Conservation (phyloP, 768 basidiomycete species). For the Amyloporia xantha region DNA sequence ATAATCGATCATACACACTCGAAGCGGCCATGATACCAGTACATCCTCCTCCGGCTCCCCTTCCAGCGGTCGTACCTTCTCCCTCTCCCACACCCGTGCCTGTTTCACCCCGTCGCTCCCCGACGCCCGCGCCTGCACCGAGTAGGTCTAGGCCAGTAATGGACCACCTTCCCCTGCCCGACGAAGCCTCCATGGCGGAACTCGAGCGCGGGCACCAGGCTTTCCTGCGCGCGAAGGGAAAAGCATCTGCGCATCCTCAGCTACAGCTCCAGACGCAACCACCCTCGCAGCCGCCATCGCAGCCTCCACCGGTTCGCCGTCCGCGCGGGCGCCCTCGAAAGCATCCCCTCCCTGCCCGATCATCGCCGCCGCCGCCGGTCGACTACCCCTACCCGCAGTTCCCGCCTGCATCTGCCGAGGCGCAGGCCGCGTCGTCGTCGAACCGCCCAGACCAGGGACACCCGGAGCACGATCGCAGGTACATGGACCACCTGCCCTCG, state of each 20-base stretch:
- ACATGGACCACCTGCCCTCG: no score
- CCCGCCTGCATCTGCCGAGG: background rate
- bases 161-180: slow-evolving; percentile 5
- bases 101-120: background rate
- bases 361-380: slow-evolving; percentile 8
- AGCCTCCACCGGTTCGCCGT: slow-evolving; percentile 5
- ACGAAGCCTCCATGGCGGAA: slow-evolving; percentile 2
- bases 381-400: slow-evolving; percentile 15
- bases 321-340: slow-evolving; percentile 18
- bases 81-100: background rate
- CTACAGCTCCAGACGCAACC: background rate
- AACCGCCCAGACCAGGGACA: background rate
- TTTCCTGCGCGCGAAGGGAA: no score
- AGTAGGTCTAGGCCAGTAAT: background rate
- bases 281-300: background rate
- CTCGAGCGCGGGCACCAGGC: background rate
- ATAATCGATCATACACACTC: slow-evolving; percentile 14
- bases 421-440: background rate
- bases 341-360: slow-evolving; percentile 2
- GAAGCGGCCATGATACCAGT: slow-evolving; percentile 15
- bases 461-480: background rate
- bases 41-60: no score
- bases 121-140: background rate
- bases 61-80: no score
- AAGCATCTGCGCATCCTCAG: no score